Base-by-base conservation (phyloP, 768 basidiomycete genomes). In the Austroboletus festivus region DNA sequence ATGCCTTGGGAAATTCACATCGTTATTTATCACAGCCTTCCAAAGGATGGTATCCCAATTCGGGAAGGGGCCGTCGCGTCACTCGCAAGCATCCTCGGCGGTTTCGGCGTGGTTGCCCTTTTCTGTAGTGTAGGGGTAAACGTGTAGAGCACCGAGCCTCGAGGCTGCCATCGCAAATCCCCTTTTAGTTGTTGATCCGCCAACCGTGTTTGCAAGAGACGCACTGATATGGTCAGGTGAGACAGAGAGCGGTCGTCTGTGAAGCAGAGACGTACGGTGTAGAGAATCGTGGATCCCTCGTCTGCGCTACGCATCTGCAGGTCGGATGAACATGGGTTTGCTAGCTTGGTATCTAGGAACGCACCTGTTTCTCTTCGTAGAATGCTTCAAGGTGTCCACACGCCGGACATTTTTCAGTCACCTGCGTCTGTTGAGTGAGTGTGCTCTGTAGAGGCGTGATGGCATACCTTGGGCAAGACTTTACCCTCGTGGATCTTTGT, bases 281-380 rank as follows among this genome's bases (percentile, higher is more conserved):
- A 96, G 66, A 95, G 85, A 59, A 94, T 84, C 12, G 93, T 96
- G 26, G 90, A 89, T 3, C 93, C 93, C 75, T 95, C 93, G 68
- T 95, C 93, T 33, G 91, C 93, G 55, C 90, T 89, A 42, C 93
- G 82, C 64, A 89, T 72, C 88, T 90, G 64, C 34, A 38, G 24
- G 44, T 44, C 26, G 22, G 18, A 30, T n/a, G n/a, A n/a, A n/a
- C n/a, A 40, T 48, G 20, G 44, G 26, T 4, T 3, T 5, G n/a
- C 0, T 5, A 18, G 18, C 26, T 16, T 19, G 3, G n/a, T 9
- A 4, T 40, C 42, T 11, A 18, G 16, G 16, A 2, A 46, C 79
- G 41, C 52, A 88, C 86, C 79, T 94, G 91, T 70, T 85, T 82
- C 67, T 93, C 89, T 69, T 91, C 88, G 53, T 91, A 92, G 59